Base-by-base conservation (phyloP, 2,329 filamentous ascomycete species). In the Hypoxylon sp. region DNA sequence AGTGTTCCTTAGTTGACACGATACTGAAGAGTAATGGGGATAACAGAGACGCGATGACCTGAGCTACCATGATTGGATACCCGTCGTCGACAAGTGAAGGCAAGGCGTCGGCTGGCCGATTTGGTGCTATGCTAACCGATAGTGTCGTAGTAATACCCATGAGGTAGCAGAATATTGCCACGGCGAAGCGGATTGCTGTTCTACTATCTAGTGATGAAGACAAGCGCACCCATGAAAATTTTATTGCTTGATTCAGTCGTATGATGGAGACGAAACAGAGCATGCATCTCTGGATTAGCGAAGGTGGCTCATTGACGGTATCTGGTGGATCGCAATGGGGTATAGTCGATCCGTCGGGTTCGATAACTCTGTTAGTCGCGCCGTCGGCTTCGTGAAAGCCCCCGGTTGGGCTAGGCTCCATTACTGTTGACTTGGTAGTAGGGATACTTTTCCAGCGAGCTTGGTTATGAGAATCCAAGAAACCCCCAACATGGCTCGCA, bases 51-150 rank as follows among this genome's bases (percentile, higher is more conserved):
- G 56, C 64, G 10, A 25, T 46, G 1, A 70, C 48, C 7, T 70
- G 68, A 1, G 49, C 64, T 3, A 70, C 33, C 63, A 65, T 68
- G 5, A 68, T 51, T 6, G 68, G 64, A 10, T 62, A 65, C 10
- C 51, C 22, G 10, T 70, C 68, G 30, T 59, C 58, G 2, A 17
- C 20, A 11, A 37, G 6, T 1, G 64, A 64, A 4, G 68, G 57
- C 1, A 70, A 51, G 3, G 64, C 56, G 13, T 61, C 57, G 0
- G 31, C 30, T 5, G 57, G 17, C 4, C 68, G 64, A 0, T 22
- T 10, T 1, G 64, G 53, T 14, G 57, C 54, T 17, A 64, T 31
- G 20, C 17, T 33, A 8, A 53, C 53, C 1, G 68, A 70, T 11
- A 59, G 22, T 2, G 50, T 31, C 0, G 59, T 61, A 40, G 49